phyloP scores from a whole-genome alignment of 2,329 filamentous ascomycete genomes.

The Berkeleyomyces rouxiae region DNA sequence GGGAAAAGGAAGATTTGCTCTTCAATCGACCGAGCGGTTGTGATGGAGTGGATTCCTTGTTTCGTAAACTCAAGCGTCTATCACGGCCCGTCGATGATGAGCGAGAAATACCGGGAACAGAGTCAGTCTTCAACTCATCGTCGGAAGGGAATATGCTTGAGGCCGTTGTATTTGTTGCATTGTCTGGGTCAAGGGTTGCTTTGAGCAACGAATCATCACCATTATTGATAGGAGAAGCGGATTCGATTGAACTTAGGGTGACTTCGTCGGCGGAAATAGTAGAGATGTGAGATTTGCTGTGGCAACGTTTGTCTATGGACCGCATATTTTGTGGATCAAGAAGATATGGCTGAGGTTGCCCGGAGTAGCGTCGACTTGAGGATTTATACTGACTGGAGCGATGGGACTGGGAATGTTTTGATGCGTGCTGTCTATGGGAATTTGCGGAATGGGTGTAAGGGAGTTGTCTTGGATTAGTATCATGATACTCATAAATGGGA shows the following conservation, averaged over 20 bases:
- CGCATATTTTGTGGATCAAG: background rate
- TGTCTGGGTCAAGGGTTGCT: background rate
- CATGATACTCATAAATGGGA: background rate
- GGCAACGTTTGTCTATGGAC: background rate
- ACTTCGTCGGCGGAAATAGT: background rate
- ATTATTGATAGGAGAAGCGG: background rate
- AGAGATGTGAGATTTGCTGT: background rate
- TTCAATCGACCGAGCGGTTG: background rate
- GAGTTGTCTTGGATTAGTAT: background rate
- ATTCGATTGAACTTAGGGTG: background rate
- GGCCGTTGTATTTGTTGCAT: background rate
- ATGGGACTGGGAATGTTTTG: background rate
- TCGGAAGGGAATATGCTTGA: background rate
- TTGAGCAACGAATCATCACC: background rate
- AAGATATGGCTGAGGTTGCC: background rate
- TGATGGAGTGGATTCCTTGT: conserved; percentile 1
- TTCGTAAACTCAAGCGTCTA: conserved; percentile 1
- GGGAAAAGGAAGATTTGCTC: background rate
- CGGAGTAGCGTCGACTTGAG: background rate
- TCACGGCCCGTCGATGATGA: conserved; percentile 1
- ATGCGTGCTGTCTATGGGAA: background rate
- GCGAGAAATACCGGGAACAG: background rate
- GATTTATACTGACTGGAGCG: background rate
- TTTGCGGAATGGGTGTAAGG: background rate
- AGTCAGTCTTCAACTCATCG: background rate